phyloP scores from a whole-genome alignment of 1,284 basidiomycete species.

The Microbotryum scabiosae region DNA sequence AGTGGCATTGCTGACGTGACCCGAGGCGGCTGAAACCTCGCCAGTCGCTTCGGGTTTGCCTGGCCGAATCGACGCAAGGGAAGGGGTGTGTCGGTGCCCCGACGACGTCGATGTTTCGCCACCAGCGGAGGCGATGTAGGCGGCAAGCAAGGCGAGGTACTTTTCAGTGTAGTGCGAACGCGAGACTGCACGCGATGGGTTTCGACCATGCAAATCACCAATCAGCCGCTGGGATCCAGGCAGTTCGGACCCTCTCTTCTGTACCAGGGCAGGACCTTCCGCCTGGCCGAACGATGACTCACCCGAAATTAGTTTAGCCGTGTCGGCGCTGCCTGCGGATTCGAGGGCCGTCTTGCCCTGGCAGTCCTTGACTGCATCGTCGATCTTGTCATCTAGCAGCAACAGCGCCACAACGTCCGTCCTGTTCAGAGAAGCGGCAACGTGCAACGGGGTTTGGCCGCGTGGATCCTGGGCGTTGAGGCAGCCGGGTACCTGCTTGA shows the following conservation, averaged over 20 bases:
- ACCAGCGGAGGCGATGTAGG: constrained; percentile 35
- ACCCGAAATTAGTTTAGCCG: constrained; percentile 69
- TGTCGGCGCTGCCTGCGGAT: constrained; percentile 53
- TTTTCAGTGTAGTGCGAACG: constrained; percentile 66
- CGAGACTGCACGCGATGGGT: constrained; percentile 53
- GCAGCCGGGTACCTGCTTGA: constrained; percentile 24
- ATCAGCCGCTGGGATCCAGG: neutral
- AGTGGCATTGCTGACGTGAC: constrained; percentile 25
- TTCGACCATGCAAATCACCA: neutral
- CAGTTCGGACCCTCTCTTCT: neutral
- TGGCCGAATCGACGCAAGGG: too few species aligned
- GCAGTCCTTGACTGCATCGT: constrained; percentile 68
- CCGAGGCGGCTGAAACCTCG: constrained; percentile 40
- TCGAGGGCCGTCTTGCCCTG: constrained; percentile 66
- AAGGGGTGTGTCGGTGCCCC: too few species aligned
- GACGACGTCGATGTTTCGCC: neutral
- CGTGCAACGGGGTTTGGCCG: constrained; percentile 73
- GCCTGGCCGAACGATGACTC: constrained; percentile 30
- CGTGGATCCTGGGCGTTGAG: constrained; percentile 35
- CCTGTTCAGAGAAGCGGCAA: constrained; percentile 72
- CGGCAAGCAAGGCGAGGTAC: constrained; percentile 58
- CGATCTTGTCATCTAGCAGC: constrained; percentile 37
- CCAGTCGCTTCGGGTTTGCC: constrained; percentile 29
- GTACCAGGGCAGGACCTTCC: neutral
- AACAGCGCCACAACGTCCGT: constrained; percentile 54